phyloP scores from a whole-genome alignment of 768 basidiomycete genomes.

The Boletus barrowsii region DNA sequence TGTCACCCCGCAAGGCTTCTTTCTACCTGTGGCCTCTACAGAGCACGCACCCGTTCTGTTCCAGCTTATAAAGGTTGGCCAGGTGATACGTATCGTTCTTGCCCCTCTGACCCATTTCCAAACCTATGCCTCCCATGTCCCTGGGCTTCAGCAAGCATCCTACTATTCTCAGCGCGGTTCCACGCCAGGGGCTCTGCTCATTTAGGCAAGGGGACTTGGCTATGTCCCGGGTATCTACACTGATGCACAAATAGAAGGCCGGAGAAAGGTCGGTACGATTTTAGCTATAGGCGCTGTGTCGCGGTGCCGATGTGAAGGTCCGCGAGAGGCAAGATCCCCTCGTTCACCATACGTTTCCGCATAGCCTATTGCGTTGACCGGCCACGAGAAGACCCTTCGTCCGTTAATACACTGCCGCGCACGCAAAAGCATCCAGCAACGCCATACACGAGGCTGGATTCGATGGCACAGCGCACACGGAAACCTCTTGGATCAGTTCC shows the following conservation, averaged over 20 bases:
- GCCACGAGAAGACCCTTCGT: slow-evolving; percentile 12
- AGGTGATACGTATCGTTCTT: not conserved
- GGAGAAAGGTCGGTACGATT: slow-evolving; percentile 34
- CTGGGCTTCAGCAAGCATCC: not conserved
- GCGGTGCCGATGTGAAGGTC: slow-evolving; percentile 35
- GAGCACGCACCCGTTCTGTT: not conserved
- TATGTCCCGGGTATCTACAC: slow-evolving; percentile 30
- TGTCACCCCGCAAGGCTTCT: too few relatives aligned
- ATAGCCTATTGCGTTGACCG: slow-evolving; percentile 27
- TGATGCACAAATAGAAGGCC: slow-evolving; percentile 48
- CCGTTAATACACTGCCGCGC: slow-evolving; percentile 19
- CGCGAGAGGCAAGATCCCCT: slow-evolving; percentile 30
- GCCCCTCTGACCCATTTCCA: not conserved
- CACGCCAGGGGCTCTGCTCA: not conserved
- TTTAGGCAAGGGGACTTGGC: not conserved
- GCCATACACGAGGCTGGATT: slow-evolving; percentile 35
- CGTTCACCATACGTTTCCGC: slow-evolving; percentile 35
- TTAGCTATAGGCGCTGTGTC: slow-evolving; percentile 51
- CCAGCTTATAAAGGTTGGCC: not conserved
- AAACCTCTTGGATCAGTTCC: slow-evolving; percentile 21
- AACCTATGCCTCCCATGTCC: not conserved
- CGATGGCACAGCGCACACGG: slow-evolving; percentile 45
- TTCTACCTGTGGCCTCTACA: too few relatives aligned
- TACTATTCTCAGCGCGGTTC: not conserved
- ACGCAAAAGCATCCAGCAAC: slow-evolving; percentile 27